These are phyloP conservation scores for Whalleya microplaca DNA, from an alignment of 2,329 filamentous ascomycete species.

Conservation along the genomic window DNA sequence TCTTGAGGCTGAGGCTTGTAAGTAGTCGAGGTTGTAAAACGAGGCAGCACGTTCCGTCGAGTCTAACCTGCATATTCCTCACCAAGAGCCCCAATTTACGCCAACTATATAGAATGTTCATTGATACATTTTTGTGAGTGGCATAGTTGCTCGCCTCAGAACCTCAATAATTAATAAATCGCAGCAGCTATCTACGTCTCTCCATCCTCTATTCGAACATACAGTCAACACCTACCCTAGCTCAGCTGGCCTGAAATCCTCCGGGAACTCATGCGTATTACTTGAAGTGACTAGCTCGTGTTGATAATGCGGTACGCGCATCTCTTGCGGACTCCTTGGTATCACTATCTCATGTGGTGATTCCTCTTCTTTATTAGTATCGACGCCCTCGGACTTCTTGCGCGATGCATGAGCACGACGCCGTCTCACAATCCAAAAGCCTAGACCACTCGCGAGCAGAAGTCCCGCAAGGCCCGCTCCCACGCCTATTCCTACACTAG, in stretches of 20 bases:
- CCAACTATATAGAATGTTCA: no score
- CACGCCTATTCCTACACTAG: slow-evolving; percentile 1
- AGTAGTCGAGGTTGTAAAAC: no score
- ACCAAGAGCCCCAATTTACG: no score
- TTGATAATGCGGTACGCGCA: neutral
- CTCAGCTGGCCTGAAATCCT: neutral
- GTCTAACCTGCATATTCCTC: no score
- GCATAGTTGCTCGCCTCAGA: no score
- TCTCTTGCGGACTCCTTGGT: neutral
- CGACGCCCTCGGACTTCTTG: neutral
- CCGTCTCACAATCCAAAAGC: neutral
- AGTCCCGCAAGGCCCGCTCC: neutral
- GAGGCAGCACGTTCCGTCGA: no score
- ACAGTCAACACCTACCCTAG: no score
- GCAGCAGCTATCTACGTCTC: no score
- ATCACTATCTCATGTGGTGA: neutral
- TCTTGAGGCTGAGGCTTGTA: no score
- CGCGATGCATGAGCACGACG: neutral
- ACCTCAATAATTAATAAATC: no score
- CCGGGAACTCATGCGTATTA: neutral
- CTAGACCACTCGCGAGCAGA: neutral
- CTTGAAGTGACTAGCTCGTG: neutral
- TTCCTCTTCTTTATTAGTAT: neutral
- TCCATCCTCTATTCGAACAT: no score
- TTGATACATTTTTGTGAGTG: no score